Evolutionary conservation across 2,329 filamentous ascomycete genomes (phyloP).

Genomic region (Coniochaeta sp.): DNA sequence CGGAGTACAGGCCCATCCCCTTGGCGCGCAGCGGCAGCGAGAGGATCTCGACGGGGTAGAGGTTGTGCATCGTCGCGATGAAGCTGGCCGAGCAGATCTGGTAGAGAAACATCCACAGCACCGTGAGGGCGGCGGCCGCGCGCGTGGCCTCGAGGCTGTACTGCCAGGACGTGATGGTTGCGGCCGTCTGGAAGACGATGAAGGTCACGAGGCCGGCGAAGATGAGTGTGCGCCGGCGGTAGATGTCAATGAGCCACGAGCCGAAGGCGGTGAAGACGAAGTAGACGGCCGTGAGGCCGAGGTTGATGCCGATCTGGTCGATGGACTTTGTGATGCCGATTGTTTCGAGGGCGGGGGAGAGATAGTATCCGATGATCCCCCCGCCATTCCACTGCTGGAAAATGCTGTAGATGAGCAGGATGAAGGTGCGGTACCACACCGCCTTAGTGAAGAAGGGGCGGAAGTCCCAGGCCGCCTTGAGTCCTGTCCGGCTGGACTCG

Average conservation of each 20-base stretch:
- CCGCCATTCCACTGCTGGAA: constrained; percentile 41
- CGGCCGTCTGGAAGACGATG: constrained; percentile 34
- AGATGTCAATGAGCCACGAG: constrained; percentile 32
- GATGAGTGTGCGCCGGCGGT: constrained; percentile 35
- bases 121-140: constrained; percentile 30
- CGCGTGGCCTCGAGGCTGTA: constrained; percentile 23
- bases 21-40: constrained; percentile 35
- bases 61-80: constrained; percentile 40
- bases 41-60: constrained; percentile 36
- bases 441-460: constrained; percentile 36
- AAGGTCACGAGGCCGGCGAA: constrained; percentile 34
- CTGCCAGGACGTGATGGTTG: constrained; percentile 40
- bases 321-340: constrained; percentile 30
- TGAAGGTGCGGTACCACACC: constrained; percentile 33
- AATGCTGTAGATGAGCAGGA: constrained; percentile 35
- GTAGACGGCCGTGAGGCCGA: constrained; percentile 35
- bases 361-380: constrained; percentile 35
- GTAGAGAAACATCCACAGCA: constrained; percentile 41
- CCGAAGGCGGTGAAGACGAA: constrained; percentile 37
- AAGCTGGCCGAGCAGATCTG: constrained; percentile 37
- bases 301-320: constrained; percentile 32
- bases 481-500: constrained; percentile 27
- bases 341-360: constrained; percentile 30
- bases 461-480: constrained; percentile 34
- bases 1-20: constrained; percentile 36